Percentiles rank a stretch among this genome's conserved stretches.
Evolutionary conservation across 495 filamentous ascomycete genomes (phyloP).

Genomic region (Aspergillus nidulans): DNA sequence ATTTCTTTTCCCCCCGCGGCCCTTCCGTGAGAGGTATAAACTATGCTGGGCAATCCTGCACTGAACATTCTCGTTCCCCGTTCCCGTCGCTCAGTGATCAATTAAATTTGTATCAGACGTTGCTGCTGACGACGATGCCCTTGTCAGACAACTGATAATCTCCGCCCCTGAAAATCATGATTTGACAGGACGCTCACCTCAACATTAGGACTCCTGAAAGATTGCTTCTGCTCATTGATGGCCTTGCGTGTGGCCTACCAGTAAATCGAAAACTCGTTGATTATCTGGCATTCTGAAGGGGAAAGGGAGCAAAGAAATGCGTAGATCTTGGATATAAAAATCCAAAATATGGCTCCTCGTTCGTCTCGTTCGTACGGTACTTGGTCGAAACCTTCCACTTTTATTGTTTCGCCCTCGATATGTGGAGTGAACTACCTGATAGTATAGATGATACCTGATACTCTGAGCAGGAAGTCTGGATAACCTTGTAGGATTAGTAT

Average conservation of each 20-base stretch:
- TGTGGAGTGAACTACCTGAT: background rate
- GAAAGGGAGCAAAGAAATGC: no score
- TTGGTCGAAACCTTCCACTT: background rate
- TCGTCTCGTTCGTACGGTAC: no score
- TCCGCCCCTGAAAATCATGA: constrained; percentile 23
- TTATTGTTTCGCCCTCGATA: background rate
- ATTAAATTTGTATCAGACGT: background rate
- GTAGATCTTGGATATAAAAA: no score
- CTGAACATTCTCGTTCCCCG: background rate
- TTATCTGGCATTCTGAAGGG: no score
- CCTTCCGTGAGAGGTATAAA: background rate
- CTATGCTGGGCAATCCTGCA: background rate
- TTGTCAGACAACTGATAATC: background rate
- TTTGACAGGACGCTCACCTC: constrained; percentile 1
- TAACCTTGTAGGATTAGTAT: background rate
- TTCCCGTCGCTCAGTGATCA: no score
- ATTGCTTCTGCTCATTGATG: no score
- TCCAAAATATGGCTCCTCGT: no score
- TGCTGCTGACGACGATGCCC: background rate
- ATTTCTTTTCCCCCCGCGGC: no score
- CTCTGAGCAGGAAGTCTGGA: constrained; percentile 3
- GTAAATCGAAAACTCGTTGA: no score
- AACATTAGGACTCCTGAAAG: background rate
- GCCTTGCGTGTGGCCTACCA: no score
- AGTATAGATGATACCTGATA: background rate